These are phyloP conservation scores for Cadophora luteo-olivacea DNA, from an alignment of 2,329 filamentous ascomycete genomes.

Conservation along the genomic window DNA sequence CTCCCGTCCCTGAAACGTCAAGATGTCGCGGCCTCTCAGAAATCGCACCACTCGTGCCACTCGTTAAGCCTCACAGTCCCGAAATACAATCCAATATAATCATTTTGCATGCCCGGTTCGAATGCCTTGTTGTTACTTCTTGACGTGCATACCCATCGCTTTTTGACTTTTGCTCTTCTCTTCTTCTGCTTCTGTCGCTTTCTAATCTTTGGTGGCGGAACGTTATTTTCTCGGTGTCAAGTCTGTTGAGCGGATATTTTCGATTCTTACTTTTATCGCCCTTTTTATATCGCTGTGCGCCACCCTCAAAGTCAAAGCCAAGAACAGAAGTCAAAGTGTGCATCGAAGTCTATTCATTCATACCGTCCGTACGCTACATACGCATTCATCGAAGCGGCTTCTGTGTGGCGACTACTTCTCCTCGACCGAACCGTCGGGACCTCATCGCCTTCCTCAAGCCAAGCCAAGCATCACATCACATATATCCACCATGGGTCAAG, in stretches of 20 bases:
- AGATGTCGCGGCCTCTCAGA: slow-evolving; percentile 19
- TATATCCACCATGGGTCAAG: slow-evolving; percentile 38
- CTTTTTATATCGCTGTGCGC: background rate
- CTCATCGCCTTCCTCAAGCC: background rate
- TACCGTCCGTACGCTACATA: background rate
- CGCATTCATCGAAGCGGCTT: background rate
- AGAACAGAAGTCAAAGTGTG: background rate
- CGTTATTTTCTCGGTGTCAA: slow-evolving; percentile 2
- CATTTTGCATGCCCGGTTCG: slow-evolving; percentile 14
- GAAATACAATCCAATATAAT: slow-evolving; percentile 22
- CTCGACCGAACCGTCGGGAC: background rate
- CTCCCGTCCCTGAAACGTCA: slow-evolving; percentile 22
- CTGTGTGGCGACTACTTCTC: background rate
- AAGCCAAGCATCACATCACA: background rate
- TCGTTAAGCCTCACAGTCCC: slow-evolving; percentile 24
- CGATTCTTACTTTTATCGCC: slow-evolving; percentile 11
- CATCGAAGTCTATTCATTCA: slow-evolving; percentile 1
- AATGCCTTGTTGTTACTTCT: background rate
- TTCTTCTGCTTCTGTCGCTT: slow-evolving; percentile 13
- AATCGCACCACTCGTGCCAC: slow-evolving; percentile 20
- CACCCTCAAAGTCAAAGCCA: background rate
- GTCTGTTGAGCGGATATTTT: slow-evolving; percentile 29
- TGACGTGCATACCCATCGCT: background rate
- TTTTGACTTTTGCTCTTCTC: background rate
- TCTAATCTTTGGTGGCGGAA: slow-evolving; percentile 1